Evolutionary conservation across 2,329 filamentous ascomycete genomes (phyloP), one percentile per base, ranked within the genome.

Genomic region (Didymella keratinophila): DNA sequence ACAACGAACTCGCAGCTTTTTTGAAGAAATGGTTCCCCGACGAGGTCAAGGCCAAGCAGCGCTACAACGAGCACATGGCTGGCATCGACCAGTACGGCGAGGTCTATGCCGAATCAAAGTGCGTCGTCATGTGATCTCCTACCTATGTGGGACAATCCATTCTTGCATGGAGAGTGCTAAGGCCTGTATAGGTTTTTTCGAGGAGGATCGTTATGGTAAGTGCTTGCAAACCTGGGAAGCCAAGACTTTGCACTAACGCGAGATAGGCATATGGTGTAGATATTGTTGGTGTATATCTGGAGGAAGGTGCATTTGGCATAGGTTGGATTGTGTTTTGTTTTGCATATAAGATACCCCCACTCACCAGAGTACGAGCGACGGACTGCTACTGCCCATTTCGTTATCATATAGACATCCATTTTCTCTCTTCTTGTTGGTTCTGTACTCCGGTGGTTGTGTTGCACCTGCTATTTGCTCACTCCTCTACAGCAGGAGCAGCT

Each of bases 11-110:
- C 21, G 85, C 87, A 50, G 85, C 82, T 25, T 94, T 90, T 63
- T 78, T 96, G 59, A 86, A 88, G 67, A 87, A 85, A 58, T 93
- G 92, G 76, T 96, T 96, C 64, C 88, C 89, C 1, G 87, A 92
- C 52, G 92, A 96, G 74, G 85, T 85, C 46, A 83, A 82, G 69
- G 78, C 81, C 44, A 79, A 84, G 63, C 80, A 84, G 50, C 81
- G 82, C 65, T 86, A 89, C 54, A 93, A 94, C 70, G 90, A 95
- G 72, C 82, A 86, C 18, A 90, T 91, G 71, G 86, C 88, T n/a
- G 88, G 89, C 4, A 83, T 88, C 51, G 90, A 93, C 72, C 82
- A 88, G 63, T 92, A 89, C 68, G 90, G 90, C 1, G 85, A 87
- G 49, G 79, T 81, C 45, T 90, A 91, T 72, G 84, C 82, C 61